A percentile compares a stretch with the other conserved stretches of the same genome.
Evolutionary conservation across 192 early-diverging fungal genomes (phyloP).

Genomic region (Dissophora globulifera): DNA sequence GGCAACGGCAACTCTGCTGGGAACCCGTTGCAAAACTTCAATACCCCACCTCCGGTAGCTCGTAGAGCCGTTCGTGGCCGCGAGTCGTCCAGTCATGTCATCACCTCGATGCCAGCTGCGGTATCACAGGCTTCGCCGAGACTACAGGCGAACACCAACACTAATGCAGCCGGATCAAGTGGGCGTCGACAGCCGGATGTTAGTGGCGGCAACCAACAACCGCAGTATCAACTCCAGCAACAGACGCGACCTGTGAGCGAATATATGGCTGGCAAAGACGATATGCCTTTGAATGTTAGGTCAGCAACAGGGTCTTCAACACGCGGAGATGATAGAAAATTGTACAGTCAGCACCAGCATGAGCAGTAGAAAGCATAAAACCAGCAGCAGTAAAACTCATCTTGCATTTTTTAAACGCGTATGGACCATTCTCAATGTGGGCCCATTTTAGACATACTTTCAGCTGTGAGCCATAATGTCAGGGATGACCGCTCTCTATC

Average conservation of each 20-base stretch:
- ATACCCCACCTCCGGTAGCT: neutral
- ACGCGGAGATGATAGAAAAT: neutral
- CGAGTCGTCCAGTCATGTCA: constrained; percentile 3
- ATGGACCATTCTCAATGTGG: too few species aligned
- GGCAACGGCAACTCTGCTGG: neutral
- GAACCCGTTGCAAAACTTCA: constrained; percentile 6
- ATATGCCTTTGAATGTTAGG: neutral
- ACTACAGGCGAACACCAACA: neutral
- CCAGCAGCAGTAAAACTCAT: too few species aligned
- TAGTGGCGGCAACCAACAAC: too few species aligned
- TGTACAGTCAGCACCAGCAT: constrained; percentile 6
- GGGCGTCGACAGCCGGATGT: too few species aligned
- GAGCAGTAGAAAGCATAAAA: neutral
- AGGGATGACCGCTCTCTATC: too few species aligned
- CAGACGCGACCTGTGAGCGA: too few species aligned
- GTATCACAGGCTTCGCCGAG: neutral
- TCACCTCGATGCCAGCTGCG: constrained; percentile 41
- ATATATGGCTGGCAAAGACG: too few species aligned
- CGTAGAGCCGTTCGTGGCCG: constrained; percentile 38
- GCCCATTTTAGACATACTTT: too few species aligned
- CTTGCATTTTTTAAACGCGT: too few species aligned
- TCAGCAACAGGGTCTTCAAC: neutral
- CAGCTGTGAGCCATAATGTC: too few species aligned
- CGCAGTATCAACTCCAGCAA: too few species aligned
- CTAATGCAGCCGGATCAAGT: neutral